These are phyloP conservation scores for Plantago rigida DNA, from an alignment of 305 asterid species.

Conservation along the genomic window DNA sequence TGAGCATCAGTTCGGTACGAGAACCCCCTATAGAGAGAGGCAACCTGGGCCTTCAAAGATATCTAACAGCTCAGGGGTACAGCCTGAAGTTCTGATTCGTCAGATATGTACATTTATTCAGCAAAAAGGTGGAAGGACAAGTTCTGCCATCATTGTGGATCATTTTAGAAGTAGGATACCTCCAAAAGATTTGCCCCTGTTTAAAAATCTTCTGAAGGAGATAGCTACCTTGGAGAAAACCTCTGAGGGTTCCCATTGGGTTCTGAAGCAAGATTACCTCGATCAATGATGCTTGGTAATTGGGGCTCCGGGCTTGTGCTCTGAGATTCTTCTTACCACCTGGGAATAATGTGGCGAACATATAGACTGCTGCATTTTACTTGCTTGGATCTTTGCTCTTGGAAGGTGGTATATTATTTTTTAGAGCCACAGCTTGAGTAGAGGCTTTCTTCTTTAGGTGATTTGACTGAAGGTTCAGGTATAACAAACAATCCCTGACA, in stretches of 20 bases:
- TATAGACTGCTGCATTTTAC: background rate
- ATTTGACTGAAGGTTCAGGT: no score
- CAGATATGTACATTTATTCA: slow-evolving; percentile 84
- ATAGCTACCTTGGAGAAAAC: slow-evolving; percentile 68
- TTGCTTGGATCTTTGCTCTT: background rate
- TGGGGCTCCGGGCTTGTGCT: background rate
- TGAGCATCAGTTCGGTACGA: slow-evolving; percentile 53
- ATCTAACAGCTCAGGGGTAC: slow-evolving; percentile 34
- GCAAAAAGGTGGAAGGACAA: slow-evolving; percentile 57
- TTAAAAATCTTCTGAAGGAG: slow-evolving; percentile 81
- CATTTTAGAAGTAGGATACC: slow-evolving; percentile 75
- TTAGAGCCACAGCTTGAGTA: no score
- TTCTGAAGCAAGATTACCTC: slow-evolving; percentile 61
- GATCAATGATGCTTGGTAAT: slow-evolving; percentile 30
- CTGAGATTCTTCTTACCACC: slow-evolving; percentile 3
- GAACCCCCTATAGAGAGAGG: slow-evolving; percentile 35
- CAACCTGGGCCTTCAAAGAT: slow-evolving; percentile 37
- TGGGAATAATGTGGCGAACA: no score
- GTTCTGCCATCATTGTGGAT: slow-evolving; percentile 60
- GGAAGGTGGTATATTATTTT: no score
- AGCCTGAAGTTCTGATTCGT: slow-evolving; percentile 81
- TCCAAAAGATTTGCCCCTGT: slow-evolving; percentile 69
- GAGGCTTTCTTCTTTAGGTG: no score
- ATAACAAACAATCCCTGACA: no score
- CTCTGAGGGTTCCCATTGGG: slow-evolving; percentile 63